Evolutionary conservation across 73 alveolate species (phyloP).

Genomic region (Stentor coeruleus): DNA sequence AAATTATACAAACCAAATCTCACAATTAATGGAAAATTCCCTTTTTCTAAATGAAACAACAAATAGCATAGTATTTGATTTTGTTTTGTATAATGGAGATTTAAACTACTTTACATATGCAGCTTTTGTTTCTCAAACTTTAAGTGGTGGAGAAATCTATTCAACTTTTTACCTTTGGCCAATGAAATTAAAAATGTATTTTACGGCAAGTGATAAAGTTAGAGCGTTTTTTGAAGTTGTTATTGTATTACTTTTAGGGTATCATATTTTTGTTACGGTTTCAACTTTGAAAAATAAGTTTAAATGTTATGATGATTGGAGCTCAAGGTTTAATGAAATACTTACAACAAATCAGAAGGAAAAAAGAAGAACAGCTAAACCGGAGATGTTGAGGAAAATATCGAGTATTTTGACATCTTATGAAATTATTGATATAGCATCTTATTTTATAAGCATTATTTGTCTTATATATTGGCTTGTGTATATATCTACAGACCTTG

Average conservation of each 20-base stretch:
- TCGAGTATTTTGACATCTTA: slow-evolving; percentile 32
- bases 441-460: slow-evolving; percentile 28
- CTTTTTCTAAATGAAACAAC: neutral
- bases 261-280: slow-evolving; percentile 37
- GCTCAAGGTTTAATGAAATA: slow-evolving; percentile 35
- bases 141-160: slow-evolving; percentile 33
- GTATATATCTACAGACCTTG: slow-evolving; percentile 12
- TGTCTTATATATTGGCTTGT: slow-evolving; percentile 30
- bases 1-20: neutral
- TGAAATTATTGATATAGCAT: slow-evolving; percentile 46
- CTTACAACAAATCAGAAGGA: slow-evolving; percentile 40
- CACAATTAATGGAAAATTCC: neutral
- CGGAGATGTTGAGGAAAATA: slow-evolving; percentile 48
- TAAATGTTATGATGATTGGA: slow-evolving; percentile 47
- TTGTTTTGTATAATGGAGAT: slow-evolving; percentile 28
- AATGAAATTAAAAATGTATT: slow-evolving; percentile 39
- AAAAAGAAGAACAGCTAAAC: slow-evolving; percentile 42
- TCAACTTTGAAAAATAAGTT: slow-evolving; percentile 26
- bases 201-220: slow-evolving; percentile 32
- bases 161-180: slow-evolving; percentile 26
- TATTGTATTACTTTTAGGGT: slow-evolving; percentile 33
- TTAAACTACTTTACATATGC: slow-evolving; percentile 3
- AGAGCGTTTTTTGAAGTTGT: slow-evolving; percentile 46
- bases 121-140: neutral
- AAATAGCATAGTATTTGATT: slow-evolving; percentile 17